Conservation (phyloP, 208 protist species). For the Spongospora subterranea region DNA sequence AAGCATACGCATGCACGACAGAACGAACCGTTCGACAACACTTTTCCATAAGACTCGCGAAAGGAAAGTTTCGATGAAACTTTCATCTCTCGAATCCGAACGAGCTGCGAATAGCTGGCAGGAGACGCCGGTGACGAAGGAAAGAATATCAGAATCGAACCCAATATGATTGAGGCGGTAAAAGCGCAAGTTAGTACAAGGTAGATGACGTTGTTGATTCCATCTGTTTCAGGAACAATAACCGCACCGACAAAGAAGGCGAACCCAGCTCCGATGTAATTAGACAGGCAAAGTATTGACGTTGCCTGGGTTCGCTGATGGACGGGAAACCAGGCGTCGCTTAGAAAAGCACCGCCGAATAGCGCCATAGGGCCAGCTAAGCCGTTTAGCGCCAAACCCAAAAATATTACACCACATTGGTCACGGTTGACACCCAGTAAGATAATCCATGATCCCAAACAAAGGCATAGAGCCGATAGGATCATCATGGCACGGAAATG, state of each 20-base stretch:
- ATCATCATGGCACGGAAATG: neutral
- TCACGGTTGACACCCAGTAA: neutral
- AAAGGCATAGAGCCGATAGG: neutral
- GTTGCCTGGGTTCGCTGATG: conserved; percentile 44
- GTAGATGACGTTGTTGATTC: neutral
- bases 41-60: neutral
- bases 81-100: neutral
- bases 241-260: conserved; percentile 27
- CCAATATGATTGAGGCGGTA: neutral
- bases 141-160: neutral
- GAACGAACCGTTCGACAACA: neutral
- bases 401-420: neutral
- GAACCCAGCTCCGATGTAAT: conserved; percentile 41
- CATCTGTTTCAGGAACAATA: neutral
- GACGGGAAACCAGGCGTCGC: neutral
- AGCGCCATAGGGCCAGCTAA: conserved; percentile 37
- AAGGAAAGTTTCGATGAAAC: too few species aligned
- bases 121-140: neutral
- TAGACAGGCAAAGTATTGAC: neutral
- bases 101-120: neutral
- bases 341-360: conserved; percentile 10
- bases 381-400: neutral
- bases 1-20: neutral
- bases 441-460: neutral
- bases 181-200: neutral